phyloP scores from a whole-genome alignment of 331 rosid species.

The Arachis monticola region DNA sequence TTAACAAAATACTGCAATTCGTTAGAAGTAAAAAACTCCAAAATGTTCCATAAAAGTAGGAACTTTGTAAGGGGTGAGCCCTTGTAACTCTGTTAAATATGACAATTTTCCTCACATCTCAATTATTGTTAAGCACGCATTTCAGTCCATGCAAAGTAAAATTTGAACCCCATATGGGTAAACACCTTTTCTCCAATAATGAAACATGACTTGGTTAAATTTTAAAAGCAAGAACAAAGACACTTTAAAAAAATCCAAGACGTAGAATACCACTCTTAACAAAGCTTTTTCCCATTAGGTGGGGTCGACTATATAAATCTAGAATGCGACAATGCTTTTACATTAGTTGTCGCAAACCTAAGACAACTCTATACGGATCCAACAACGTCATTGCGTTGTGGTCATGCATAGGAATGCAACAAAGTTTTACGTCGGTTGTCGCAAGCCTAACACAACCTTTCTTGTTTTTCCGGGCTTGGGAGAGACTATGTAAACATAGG shows the following conservation, averaged over 20 bases:
- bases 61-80: neutral
- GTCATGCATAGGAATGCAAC: too few relatives aligned
- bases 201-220: conserved; percentile 15
- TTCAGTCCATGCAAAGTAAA: neutral
- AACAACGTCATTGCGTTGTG: too few relatives aligned
- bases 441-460: too few relatives aligned
- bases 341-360: too few relatives aligned
- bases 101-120: neutral
- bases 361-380: too few relatives aligned
- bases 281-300: too few relatives aligned
- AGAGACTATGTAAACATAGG: too few relatives aligned
- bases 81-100: conserved; percentile 13
- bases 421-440: too few relatives aligned
- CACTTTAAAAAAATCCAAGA: neutral
- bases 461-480: too few relatives aligned
- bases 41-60: neutral
- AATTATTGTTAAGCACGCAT: conserved; percentile 12
- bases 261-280: too few relatives aligned
- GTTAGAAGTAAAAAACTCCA: neutral
- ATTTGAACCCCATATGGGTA: neutral
- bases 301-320: too few relatives aligned
- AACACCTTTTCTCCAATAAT: neutral
- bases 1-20: neutral
- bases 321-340: too few relatives aligned
- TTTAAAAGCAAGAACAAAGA: conserved; percentile 24